Conservation (phyloP, 78 protist species). For the Dictyostelium capitatum region DNA sequence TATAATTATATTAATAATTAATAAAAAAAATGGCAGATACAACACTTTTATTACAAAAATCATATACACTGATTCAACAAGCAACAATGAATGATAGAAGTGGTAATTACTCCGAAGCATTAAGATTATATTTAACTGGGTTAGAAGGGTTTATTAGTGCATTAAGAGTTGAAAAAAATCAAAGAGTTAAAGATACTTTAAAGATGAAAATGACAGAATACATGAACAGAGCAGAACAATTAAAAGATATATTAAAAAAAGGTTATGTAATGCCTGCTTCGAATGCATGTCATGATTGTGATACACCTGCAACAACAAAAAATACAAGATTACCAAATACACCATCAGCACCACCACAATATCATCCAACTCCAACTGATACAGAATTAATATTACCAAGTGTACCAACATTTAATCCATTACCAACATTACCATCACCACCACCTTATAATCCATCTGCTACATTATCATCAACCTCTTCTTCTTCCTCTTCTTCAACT, state of each 20-base stretch:
- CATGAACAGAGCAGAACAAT: conserved; percentile 40
- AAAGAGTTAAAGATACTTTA: conserved; percentile 44
- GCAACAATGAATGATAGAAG: conserved; percentile 30
- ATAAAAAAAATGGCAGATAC: conserved; percentile 44
- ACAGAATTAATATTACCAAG: conserved; percentile 25
- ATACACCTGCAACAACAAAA: background rate
- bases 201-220: conserved; percentile 59
- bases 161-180: conserved; percentile 70
- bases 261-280: background rate
- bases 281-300: conserved; percentile 7
- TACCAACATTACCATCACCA: conserved; percentile 29
- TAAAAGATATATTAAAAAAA: conserved; percentile 41
- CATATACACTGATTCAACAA: conserved; percentile 57
- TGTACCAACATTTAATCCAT: conserved; percentile 28
- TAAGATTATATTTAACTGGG: conserved; percentile 59
- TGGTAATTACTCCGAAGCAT: conserved; percentile 54
- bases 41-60: conserved; percentile 25
- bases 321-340: background rate
- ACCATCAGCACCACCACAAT: conserved; percentile 31
- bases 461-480: too few relatives aligned
- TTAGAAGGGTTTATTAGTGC: conserved; percentile 66
- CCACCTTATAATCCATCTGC: conserved; percentile 14
- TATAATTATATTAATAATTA: background rate
- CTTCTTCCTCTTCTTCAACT: background rate
- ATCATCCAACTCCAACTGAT: conserved; percentile 1